Evolutionary conservation across 192 early-diverging fungal species (phyloP), one percentile per base, ranked within the genome.

Genomic region (Phlyctochytrium bullatum): DNA sequence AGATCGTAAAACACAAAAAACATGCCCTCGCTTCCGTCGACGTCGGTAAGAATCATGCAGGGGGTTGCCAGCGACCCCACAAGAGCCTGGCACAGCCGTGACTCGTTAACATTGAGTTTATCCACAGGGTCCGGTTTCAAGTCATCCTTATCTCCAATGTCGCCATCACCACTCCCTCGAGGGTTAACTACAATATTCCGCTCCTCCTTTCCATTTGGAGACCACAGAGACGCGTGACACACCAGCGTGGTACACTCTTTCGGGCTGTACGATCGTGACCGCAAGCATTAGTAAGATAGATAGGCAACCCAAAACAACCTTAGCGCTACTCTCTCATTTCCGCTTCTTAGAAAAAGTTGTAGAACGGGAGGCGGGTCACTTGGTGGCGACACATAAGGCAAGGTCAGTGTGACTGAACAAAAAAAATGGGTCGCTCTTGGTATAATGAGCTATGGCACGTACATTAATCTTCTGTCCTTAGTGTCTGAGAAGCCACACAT

Each of bases 1-100:
- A 80, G 27, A 36, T 80, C 78, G n/a, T 72, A 53, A 68, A 80
- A 80, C 34, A 76, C 65, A 52, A 80, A 80, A 53, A 78, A 77
- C 64, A 74, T 62, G 17, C 67, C 62, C 63, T 66, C 35, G 25
- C 33, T 23, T 17, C 67, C 67, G 32, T 77, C 64, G 25, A 61
- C n/a, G 25, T 74, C 75, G 1, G 60, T 54, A 50, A 78, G 52
- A 12, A 72, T 65, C 12, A 64, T 50, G 32, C 72, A 77, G n/a
- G 65, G 68, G 12, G 68, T 52, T 3, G 74, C 75, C 27, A 73
- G 65, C 27, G 68, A 34, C 1, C 78, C 78, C 2, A 80, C 69
- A 2, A 80, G 64, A 0, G 73, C 60, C 36, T 77, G 78, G 35
- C 54, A 62, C 52, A 50, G 36, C 27, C 54, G 10, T 6, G 54